These are phyloP conservation scores for Kandelia obovata DNA, from an alignment of 345 rosid species.

Conservation along the genomic window DNA sequence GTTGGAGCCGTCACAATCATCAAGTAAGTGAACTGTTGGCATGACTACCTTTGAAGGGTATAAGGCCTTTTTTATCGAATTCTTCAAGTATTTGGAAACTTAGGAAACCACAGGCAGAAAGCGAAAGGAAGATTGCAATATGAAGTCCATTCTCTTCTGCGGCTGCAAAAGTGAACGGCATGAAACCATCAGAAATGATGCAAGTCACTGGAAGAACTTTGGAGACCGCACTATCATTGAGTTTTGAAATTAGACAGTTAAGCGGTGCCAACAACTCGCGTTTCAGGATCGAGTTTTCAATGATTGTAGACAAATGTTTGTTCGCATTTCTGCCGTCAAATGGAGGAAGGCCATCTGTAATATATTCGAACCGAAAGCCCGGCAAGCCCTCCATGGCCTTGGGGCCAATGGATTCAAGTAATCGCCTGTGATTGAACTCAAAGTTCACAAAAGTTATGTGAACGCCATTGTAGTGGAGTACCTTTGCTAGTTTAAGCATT, in stretches of 20 bases:
- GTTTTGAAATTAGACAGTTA: conserved; percentile 24
- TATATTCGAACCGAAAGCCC: conserved; percentile 4
- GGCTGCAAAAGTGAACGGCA: conserved; percentile 42
- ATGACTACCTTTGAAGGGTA: conserved; percentile 10
- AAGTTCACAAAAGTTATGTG: conserved; percentile 13
- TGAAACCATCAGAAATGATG: conserved; percentile 40
- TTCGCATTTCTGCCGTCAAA: neutral
- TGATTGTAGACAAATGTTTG: neutral
- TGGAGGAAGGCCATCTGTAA: conserved; percentile 1
- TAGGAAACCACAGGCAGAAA: conserved; percentile 5
- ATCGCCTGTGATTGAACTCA: neutral
- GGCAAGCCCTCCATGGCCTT: neutral
- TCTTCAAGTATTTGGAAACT: neutral
- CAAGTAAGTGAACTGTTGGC: neutral
- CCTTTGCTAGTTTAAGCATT: conserved; percentile 12
- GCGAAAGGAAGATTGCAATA: conserved; percentile 20
- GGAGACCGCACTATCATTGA: conserved; percentile 11
- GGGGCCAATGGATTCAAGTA: neutral
- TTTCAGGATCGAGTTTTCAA: neutral
- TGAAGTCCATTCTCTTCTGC: conserved; percentile 37
- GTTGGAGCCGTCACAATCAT: neutral
- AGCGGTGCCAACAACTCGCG: conserved; percentile 24
- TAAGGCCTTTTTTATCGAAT: neutral
- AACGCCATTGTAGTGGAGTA: neutral
- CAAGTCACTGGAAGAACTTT: conserved; percentile 33